Percentiles rank a stretch among this genome's conserved stretches.
These are phyloP conservation scores for Alternaria ethzedia DNA, from an alignment of 2,329 filamentous ascomycete genomes.

Conservation along the genomic window DNA sequence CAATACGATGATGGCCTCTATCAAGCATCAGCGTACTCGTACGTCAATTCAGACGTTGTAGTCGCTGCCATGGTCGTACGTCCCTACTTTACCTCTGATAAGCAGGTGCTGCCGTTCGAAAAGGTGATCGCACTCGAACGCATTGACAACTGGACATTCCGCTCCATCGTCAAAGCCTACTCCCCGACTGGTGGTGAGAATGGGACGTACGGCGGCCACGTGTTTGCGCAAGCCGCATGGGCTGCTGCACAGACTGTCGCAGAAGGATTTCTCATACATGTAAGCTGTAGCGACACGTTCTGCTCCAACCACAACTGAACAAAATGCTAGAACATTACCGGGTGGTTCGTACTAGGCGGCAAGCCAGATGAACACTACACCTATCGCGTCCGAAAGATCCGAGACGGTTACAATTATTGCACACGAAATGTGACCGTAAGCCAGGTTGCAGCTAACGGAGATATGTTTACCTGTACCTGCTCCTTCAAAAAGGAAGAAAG, in stretches of 20 bases:
- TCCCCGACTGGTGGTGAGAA: constrained; percentile 50
- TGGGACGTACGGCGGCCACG: constrained; percentile 62
- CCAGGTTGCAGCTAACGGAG: constrained; percentile 52
- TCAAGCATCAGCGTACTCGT: background rate
- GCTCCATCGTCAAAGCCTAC: constrained; percentile 51
- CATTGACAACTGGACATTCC: constrained; percentile 50
- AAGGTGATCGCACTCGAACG: constrained; percentile 51
- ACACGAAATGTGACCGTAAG: constrained; percentile 60
- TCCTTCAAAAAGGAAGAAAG: constrained; percentile 59
- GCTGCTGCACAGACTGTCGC: constrained; percentile 62
- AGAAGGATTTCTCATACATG: constrained; percentile 59
- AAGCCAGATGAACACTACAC: constrained; percentile 56
- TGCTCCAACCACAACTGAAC: background rate
- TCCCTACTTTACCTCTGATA: constrained; percentile 34
- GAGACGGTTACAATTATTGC: constrained; percentile 60
- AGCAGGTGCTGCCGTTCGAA: constrained; percentile 45
- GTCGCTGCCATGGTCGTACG: constrained; percentile 27
- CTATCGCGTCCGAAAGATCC: constrained; percentile 58
- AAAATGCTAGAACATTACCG: constrained; percentile 55
- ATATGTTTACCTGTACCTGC: constrained; percentile 60
- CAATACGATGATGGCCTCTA: background rate
- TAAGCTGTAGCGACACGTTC: constrained; percentile 31
- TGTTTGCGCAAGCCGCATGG: constrained; percentile 64
- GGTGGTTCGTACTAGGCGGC: constrained; percentile 59
- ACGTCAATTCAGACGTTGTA: background rate